Base-by-base conservation (phyloP, 1,284 basidiomycete genomes). In the Singerocomus rubriflavus region DNA sequence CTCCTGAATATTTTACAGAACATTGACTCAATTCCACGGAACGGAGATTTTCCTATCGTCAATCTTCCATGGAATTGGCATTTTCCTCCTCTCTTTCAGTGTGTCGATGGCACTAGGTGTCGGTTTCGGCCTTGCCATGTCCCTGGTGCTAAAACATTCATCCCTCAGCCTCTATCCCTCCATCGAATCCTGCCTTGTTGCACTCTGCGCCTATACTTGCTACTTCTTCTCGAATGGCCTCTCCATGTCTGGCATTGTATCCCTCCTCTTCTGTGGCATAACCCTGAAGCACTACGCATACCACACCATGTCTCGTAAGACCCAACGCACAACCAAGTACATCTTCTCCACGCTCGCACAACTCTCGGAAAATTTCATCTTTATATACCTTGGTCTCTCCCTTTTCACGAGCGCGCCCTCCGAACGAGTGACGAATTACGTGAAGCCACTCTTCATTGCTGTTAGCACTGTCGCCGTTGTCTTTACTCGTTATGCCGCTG, bases 261-360 rank as follows among this genome's bases (percentile, higher is more conserved):
- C 95, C 0, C 83, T 99, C 29, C 82, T 99, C 32, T 98, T 99
- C 77, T 99, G 96, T 69, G 96, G 96, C 53, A 98, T 99, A 71
- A 99, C 96, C 1, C 82, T 99, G 62, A 99, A 99, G 71, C 97
- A 99, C 69, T 99, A 99, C 65, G 96, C 96, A 4, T 98, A 98
- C 68, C 95, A 98, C 75, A 99, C 93, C 51, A 99, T 99, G 96
- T 98, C 94, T 5, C 82, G 82, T 26, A 84, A 91, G 48, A 98
- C 97, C 0, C 97, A 99, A 66, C 80, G 90, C 39, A 91, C 94
- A 11, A 93, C 91, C n/a, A 94, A 96, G 68, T 97, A 95, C 75
- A 90, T 97, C 56, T 98, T 97, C 71, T 84, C 85, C 4, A 91
- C 90, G 0, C 84, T 97, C 42, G 93, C 95, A 0, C 90, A 94